Conservation (phyloP, 495 filamentous ascomycete species). For the Talaromyces stipitatus region DNA sequence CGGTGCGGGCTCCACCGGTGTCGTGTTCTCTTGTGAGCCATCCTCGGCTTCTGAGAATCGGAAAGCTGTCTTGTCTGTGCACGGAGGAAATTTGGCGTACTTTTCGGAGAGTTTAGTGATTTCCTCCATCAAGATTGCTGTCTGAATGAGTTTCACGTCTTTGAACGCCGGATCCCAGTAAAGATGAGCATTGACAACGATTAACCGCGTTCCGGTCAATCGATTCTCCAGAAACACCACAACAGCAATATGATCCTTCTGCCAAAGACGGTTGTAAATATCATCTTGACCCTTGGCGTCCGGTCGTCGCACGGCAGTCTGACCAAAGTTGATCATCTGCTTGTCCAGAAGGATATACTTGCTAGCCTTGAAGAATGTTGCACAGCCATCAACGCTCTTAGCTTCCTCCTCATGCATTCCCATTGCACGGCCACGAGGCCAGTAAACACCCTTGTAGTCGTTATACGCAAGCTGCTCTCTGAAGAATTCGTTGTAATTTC, state of each 20-base stretch:
- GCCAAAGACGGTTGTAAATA: conserved; percentile 96
- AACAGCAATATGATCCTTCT: conserved; percentile 90
- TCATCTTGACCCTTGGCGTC: conserved; percentile 95
- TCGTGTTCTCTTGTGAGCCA: conserved; percentile 41
- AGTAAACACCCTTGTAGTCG: conserved; percentile 90
- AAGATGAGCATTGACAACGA: conserved; percentile 87
- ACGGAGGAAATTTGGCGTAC: conserved; percentile 66
- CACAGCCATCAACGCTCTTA: conserved; percentile 84
- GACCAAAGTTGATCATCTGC: conserved; percentile 84
- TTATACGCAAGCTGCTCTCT: conserved; percentile 69
- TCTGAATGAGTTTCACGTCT: conserved; percentile 93
- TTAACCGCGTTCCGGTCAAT: conserved; percentile 74
- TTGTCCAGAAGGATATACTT: conserved; percentile 93
- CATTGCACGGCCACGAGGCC: conserved; percentile 75
- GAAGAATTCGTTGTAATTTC: conserved; percentile 86
- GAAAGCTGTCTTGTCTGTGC: conserved; percentile 71
- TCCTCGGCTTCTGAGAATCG: conserved; percentile 53
- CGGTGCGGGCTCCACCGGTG: conserved; percentile 47
- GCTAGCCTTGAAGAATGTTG: conserved; percentile 86
- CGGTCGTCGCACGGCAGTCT: conserved; percentile 80
- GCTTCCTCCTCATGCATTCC: conserved; percentile 88
- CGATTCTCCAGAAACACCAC: conserved; percentile 88
- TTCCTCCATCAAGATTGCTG: conserved; percentile 87
- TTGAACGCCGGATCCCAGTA: conserved; percentile 86
- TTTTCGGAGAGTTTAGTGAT: conserved; percentile 74